Evolutionary conservation across 176 grass and related monocot genomes (phyloP), one percentile per base, ranked within the genome.

Genomic region (Triticum urartu): DNA sequence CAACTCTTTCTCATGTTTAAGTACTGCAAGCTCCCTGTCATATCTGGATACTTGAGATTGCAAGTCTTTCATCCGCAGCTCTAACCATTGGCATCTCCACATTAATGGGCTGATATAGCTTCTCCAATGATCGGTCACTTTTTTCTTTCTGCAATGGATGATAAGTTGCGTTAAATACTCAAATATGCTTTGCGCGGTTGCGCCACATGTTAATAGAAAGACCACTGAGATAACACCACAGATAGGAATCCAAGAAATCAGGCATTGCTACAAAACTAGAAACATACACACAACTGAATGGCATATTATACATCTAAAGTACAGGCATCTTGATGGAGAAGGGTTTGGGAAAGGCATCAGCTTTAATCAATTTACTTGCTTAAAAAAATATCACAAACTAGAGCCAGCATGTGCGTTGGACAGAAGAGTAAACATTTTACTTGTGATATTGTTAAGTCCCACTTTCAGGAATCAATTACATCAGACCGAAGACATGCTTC

Each of bases 1-100:
- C 28, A 98, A 72, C 64, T 94, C 96, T 64, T 98, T 98, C 81
- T 95, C 91, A 89, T 91, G 92, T 81, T 94, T 92, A 64, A 94
- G 86, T 73, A 87, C 61, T 62, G 89, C 82, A 89, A 94, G 91
- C 67, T 92, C 88, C 79, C 86, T 98, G 61, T 98, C 92, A 85
- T 98, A 98, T 86, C 77, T 95, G 73, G 84, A 88, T 58, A 93
- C 78, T 90, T 95, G 96, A 59, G 78, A 86, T 35, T 91, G 88
- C 54, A 95, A 79, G 89, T 95, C 93, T 78, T 95, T 95, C 86
- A 98, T 95, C 39, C 82, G 88, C 61, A 98, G 79, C 64, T 91
- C 90, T 72, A 98, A 80, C 96, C 94, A 95, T 62, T 98, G 93
- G 43, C 93, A 95, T 64, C 92, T 85, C 93, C 93, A 98, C 86